phyloP scores from a whole-genome alignment of 495 filamentous ascomycete species.

The Cudoniella acicularis region DNA sequence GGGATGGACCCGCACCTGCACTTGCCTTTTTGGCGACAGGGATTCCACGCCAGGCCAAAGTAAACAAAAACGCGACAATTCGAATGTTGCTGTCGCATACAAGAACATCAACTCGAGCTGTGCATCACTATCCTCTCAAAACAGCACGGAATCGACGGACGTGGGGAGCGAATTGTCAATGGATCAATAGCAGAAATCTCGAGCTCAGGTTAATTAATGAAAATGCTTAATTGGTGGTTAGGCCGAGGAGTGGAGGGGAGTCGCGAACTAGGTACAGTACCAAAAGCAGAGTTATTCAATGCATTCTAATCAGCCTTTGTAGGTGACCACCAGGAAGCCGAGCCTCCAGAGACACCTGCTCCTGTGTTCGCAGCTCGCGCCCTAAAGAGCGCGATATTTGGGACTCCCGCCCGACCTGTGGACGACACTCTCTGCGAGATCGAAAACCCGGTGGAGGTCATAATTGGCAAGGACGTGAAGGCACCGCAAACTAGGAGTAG shows the following conservation, averaged over 20 bases:
- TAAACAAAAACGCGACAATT: conserved; percentile 11
- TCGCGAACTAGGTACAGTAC: conserved; percentile 15
- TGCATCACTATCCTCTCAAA: no score
- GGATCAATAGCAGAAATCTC: neutral
- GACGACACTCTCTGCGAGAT: conserved; percentile 28
- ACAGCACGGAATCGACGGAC: no score
- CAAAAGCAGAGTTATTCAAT: no score
- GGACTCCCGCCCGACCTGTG: conserved; percentile 60
- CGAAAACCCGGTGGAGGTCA: conserved; percentile 5
- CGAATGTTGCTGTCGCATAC: no score
- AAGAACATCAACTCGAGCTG: no score
- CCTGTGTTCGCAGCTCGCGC: conserved; percentile 92
- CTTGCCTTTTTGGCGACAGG: conserved; percentile 2
- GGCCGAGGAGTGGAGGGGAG: conserved; percentile 15
- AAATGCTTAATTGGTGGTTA: conserved; percentile 29
- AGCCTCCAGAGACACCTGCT: conserved; percentile 86
- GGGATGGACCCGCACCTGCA: neutral
- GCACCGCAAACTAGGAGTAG: conserved; percentile 16
- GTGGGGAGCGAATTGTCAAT: no score
- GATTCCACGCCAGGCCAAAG: conserved; percentile 7
- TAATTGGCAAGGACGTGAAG: conserved; percentile 28
- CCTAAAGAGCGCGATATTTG: conserved; percentile 87
- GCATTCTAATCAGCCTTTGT: conserved; percentile 13
- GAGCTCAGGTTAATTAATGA: neutral
- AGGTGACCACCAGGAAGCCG: conserved; percentile 47